A percentile compares a stretch with the other conserved stretches of the same genome.
phyloP scores from a whole-genome alignment of 164 flowering plant species.

The Piper longum region DNA sequence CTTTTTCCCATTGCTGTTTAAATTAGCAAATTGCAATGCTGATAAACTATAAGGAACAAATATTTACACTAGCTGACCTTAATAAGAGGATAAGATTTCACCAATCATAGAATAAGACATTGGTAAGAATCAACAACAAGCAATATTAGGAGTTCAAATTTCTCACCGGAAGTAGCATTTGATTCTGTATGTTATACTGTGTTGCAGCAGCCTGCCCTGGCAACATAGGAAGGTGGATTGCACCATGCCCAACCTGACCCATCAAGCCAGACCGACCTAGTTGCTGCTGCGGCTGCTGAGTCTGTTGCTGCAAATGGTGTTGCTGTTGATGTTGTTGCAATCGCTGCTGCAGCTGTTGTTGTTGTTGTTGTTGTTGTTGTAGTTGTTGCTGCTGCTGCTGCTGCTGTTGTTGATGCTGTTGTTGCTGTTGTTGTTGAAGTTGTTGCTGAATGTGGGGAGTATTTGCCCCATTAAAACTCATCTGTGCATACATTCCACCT shows the following conservation, averaged over 20 bases:
- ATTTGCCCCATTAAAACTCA: slow-evolving; percentile 30
- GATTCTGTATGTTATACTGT: slow-evolving; percentile 64
- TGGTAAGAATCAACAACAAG: background rate
- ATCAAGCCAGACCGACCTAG: slow-evolving; percentile 36
- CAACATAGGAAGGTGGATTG: slow-evolving; percentile 41
- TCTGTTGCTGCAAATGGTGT: too few relatives aligned
- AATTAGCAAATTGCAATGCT: background rate
- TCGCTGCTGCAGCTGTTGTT: too few relatives aligned
- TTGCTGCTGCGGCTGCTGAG: slow-evolving; percentile 14
- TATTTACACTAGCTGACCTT: background rate
- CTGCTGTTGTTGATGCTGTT: background rate
- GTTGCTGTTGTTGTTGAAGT: slow-evolving; percentile 3
- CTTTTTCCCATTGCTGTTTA: background rate
- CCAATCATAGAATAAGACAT: background rate
- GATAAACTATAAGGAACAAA: background rate
- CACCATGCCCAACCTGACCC: slow-evolving; percentile 40
- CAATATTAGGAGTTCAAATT: background rate
- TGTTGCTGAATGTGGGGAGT: slow-evolving; percentile 22
- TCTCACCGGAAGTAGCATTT: slow-evolving; percentile 51
- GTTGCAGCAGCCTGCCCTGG: slow-evolving; percentile 34
- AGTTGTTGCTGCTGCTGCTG: background rate
- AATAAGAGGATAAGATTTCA: background rate
- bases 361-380: background rate
- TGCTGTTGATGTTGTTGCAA: too few relatives aligned
- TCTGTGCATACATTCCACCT: slow-evolving; percentile 41